Base-by-base conservation (phyloP, 139 green algal genomes). In the Cymbomonas tetramitiformis region DNA sequence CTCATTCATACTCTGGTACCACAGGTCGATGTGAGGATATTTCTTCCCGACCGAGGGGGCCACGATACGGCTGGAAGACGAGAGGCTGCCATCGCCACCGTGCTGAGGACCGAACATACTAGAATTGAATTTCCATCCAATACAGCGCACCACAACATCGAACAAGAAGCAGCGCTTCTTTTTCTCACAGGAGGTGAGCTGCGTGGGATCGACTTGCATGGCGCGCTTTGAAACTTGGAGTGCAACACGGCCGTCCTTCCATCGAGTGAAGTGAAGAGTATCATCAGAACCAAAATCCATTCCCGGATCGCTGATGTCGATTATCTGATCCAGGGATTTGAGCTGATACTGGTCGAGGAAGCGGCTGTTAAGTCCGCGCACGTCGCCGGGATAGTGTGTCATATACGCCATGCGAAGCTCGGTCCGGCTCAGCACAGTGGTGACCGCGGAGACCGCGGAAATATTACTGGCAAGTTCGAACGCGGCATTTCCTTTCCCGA, bases 331-430 rank as follows among this genome's bases (percentile, higher is more conserved):
- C 41, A 50, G 8, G 12, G 6, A 19, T 8, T 50, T 50, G 41
- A 50, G 41, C 8, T 31, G 29, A 8, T 50, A 50, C 41, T 50
- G 41, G 29, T 50, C 41, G 23, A 50, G 29, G 8, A 50, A 50
- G 12, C 23, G 23, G 6, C 23, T 5, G 8, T 50, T 50, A 5
- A 24, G 41, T 5, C 28, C 5, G 28, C 41, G 41, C 5, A 50
- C 7, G 7, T 23, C 41, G 6, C 41, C 41, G 41, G 41, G 41
- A 24, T 50, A 50, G 8, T 50, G 41, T 24, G 41, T 50, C 8
- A 31, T 23, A 24, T 50, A 24, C 41, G 41, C 41, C 23, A 50
- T 31, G 5, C 41, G 5, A 8, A 50, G 28, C 29, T 50, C 41
- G 8, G 23, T 50, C 41, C 23, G 12, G 29, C 23, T 24, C 5